phyloP scores from a whole-genome alignment of 768 basidiomycete species.

The Hypsizygus marmoreus region DNA sequence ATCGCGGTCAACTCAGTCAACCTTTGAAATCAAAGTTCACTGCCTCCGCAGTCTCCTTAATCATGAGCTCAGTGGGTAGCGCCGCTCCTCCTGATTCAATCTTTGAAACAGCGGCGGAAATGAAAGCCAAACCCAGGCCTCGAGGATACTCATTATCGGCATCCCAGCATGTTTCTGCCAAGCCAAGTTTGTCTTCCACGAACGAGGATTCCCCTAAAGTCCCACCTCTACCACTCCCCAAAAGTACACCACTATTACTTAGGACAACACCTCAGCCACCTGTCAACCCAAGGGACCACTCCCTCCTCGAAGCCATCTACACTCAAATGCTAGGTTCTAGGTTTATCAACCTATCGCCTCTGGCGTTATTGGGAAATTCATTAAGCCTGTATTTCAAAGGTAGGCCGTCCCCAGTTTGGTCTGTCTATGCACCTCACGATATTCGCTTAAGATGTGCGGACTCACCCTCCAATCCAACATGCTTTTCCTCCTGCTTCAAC shows the following conservation, averaged over 20 bases:
- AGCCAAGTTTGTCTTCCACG: too few species aligned
- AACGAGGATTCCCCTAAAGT: background rate
- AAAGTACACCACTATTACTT: slow-evolving; percentile 32
- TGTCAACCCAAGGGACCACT: slow-evolving; percentile 67
- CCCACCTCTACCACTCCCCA: slow-evolving; percentile 14
- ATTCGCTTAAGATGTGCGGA: slow-evolving; percentile 54
- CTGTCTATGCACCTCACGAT: background rate
- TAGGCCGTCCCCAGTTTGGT: slow-evolving; percentile 33
- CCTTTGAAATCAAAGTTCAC: slow-evolving; percentile 13
- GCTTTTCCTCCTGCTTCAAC: slow-evolving; percentile 50
- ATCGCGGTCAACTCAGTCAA: background rate
- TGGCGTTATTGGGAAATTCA: slow-evolving; percentile 59
- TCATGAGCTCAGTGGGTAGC: slow-evolving; percentile 24
- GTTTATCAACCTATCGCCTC: slow-evolving; percentile 67
- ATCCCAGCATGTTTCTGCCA: too few species aligned
- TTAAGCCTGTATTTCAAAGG: slow-evolving; percentile 66
- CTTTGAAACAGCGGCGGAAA: background rate
- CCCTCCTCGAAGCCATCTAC: slow-evolving; percentile 64
- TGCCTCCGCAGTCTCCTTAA: slow-evolving; percentile 27
- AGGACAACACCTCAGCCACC: slow-evolving; percentile 41
- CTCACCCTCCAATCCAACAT: slow-evolving; percentile 62
- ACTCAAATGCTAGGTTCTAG: slow-evolving; percentile 65
- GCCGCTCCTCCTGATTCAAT: slow-evolving; percentile 3
- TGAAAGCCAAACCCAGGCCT: slow-evolving; percentile 8
- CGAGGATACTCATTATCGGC: slow-evolving; percentile 18